A percentile compares a stretch with the other conserved stretches of the same genome.
These are phyloP conservation scores for Penicillium canescens DNA, from an alignment of 495 filamentous ascomycete species.

Conservation along the genomic window DNA sequence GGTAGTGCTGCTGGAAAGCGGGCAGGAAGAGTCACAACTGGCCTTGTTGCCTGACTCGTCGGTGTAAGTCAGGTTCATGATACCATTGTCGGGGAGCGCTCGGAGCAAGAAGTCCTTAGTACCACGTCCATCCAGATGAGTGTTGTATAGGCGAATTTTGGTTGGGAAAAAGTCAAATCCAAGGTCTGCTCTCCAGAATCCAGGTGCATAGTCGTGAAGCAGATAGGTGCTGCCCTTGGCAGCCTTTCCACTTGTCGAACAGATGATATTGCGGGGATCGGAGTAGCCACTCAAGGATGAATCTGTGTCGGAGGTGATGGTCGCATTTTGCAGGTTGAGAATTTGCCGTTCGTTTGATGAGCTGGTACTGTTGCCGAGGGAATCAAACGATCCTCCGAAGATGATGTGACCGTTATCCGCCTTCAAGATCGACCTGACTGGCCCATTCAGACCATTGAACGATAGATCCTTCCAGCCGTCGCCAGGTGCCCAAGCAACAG, in stretches of 20 bases:
- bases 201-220: constrained; percentile 73
- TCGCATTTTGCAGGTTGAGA: constrained; percentile 79
- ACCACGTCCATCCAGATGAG: constrained; percentile 79
- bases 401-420: constrained; percentile 78
- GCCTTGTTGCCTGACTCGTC: constrained; percentile 65
- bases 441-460: constrained; percentile 93
- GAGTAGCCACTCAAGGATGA: constrained; percentile 63
- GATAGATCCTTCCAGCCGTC: constrained; percentile 79
- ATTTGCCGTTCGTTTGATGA: constrained; percentile 61
- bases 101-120: constrained; percentile 85
- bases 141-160: constrained; percentile 88
- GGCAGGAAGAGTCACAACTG: constrained; percentile 76
- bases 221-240: constrained; percentile 80
- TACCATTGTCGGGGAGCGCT: constrained; percentile 79
- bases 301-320: constrained; percentile 64
- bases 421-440: constrained; percentile 83
- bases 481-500: constrained; percentile 73
- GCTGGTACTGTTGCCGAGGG: constrained; percentile 74
- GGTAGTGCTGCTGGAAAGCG: constrained; percentile 65
- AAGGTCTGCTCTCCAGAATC: constrained; percentile 84
- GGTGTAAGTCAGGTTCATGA: constrained; percentile 93
- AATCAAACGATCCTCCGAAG: constrained; percentile 90
- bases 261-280: constrained; percentile 83
- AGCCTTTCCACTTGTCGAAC: constrained; percentile 64
- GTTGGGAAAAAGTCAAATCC: constrained; percentile 79